phyloP scores from a whole-genome alignment of 208 protist species.

The Balamuthia mandrillaris region DNA sequence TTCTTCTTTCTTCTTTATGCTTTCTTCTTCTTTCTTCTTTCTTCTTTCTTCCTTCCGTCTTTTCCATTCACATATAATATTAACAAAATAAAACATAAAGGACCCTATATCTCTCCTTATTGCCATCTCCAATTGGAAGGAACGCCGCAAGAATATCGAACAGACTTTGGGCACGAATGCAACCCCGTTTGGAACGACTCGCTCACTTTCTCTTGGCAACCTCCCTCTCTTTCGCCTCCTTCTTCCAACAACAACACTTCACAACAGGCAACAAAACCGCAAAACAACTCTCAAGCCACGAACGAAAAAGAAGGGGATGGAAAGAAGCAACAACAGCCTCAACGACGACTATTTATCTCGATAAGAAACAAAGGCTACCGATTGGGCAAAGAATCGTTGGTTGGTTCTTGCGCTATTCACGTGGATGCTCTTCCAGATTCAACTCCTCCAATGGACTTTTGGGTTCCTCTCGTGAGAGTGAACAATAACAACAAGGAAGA shows the following conservation, averaged over 20 bases:
- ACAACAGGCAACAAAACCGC: background rate
- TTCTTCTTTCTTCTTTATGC: background rate
- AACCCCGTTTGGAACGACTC: background rate
- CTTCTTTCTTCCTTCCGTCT: background rate
- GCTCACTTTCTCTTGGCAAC: background rate
- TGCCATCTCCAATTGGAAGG: background rate
- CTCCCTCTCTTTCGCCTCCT: no score
- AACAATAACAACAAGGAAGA: no score
- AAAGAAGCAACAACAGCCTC: background rate
- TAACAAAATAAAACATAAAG: background rate
- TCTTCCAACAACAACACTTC: background rate
- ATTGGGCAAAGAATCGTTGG: no score
- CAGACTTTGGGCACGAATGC: background rate
- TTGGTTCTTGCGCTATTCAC: background rate
- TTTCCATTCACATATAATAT: background rate
- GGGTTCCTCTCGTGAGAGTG: background rate
- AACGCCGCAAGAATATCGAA: background rate
- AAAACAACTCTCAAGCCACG: background rate
- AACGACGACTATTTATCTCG: background rate
- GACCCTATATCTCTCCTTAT: background rate
- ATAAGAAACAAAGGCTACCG: background rate
- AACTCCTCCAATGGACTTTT: background rate
- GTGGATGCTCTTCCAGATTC: background rate
- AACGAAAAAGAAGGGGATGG: background rate
- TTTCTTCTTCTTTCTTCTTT: background rate